Evolutionary conservation across 108 stramenopile genomes (phyloP).

Genomic region (Mediolabrus comicus): DNA sequence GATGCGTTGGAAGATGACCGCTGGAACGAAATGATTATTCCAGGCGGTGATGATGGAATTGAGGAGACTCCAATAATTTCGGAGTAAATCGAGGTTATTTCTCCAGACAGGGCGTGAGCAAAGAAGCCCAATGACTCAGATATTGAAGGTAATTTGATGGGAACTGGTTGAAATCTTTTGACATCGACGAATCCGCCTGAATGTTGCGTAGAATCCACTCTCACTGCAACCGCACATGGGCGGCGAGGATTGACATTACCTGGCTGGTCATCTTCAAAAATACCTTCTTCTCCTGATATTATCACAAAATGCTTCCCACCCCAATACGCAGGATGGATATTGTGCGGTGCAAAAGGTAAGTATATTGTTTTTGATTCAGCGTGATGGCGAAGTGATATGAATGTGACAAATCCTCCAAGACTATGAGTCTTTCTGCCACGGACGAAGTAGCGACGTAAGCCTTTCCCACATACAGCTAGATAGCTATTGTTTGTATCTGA

Average conservation of each 20-base stretch:
- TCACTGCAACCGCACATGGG: slow-evolving; percentile 25
- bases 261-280: slow-evolving; percentile 32
- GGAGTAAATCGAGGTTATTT: background rate
- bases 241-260: slow-evolving; percentile 21
- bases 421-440: background rate
- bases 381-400: slow-evolving; percentile 63
- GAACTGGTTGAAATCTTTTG: slow-evolving; percentile 25
- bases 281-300: slow-evolving; percentile 47
- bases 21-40: slow-evolving; percentile 27
- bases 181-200: slow-evolving; percentile 1
- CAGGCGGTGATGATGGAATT: slow-evolving; percentile 39
- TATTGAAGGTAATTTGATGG: slow-evolving; percentile 19
- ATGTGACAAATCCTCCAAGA: slow-evolving; percentile 76
- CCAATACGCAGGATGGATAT: slow-evolving; percentile 60
- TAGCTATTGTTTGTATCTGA: slow-evolving; percentile 30
- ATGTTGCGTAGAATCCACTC: slow-evolving; percentile 30
- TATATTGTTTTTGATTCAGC: slow-evolving; percentile 67
- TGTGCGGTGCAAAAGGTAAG: slow-evolving; percentile 66
- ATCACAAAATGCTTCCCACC: slow-evolving; percentile 56
- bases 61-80: slow-evolving; percentile 24
- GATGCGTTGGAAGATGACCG: background rate
- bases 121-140: slow-evolving; percentile 23
- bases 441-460: slow-evolving; percentile 4
- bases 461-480: slow-evolving; percentile 41
- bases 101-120: slow-evolving; percentile 8